These are phyloP conservation scores for Fusarium nematophilum DNA, from an alignment of 2,329 filamentous ascomycete species.

Conservation along the genomic window DNA sequence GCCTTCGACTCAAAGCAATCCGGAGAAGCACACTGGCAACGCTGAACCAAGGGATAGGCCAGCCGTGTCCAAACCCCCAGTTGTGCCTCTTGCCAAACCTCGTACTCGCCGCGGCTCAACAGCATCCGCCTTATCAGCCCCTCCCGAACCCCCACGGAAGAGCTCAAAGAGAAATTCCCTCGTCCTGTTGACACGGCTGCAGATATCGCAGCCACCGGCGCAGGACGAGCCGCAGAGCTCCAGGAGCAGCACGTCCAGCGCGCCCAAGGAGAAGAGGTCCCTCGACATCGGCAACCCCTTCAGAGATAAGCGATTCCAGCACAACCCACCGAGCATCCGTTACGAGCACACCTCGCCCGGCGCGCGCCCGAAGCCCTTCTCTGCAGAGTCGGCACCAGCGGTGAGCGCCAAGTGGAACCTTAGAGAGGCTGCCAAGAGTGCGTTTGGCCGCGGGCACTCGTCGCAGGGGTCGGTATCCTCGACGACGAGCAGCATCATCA, in stretches of 20 bases:
- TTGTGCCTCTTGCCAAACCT: constrained; percentile 11
- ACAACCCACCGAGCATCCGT: constrained; percentile 44
- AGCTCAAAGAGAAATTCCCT: constrained; percentile 42
- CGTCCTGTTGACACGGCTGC: constrained; percentile 23
- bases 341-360: constrained; percentile 42
- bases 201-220: constrained; percentile 12
- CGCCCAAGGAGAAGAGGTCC: constrained; percentile 14
- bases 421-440: constrained; percentile 50
- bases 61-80: constrained; percentile 21
- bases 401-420: constrained; percentile 47
- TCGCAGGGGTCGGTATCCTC: constrained; percentile 29
- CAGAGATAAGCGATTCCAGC: constrained; percentile 24
- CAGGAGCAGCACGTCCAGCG: constrained; percentile 14
- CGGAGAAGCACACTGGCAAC: not conserved
- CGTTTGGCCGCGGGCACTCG: constrained; percentile 41
- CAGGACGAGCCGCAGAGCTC: constrained; percentile 26
- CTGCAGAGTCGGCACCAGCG: constrained; percentile 25
- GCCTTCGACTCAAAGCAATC: not conserved
- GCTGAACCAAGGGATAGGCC: constrained; percentile 20
- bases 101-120: constrained; percentile 25
- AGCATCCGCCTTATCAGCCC: constrained; percentile 18
- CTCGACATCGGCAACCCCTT: constrained; percentile 10
- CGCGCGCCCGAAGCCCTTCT: constrained; percentile 35
- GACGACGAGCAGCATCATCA: constrained; percentile 13
- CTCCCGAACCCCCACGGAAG: constrained; percentile 35